Base-by-base conservation (phyloP, 352 stramenopile genomes). In the Phytophthora nicotianae region DNA sequence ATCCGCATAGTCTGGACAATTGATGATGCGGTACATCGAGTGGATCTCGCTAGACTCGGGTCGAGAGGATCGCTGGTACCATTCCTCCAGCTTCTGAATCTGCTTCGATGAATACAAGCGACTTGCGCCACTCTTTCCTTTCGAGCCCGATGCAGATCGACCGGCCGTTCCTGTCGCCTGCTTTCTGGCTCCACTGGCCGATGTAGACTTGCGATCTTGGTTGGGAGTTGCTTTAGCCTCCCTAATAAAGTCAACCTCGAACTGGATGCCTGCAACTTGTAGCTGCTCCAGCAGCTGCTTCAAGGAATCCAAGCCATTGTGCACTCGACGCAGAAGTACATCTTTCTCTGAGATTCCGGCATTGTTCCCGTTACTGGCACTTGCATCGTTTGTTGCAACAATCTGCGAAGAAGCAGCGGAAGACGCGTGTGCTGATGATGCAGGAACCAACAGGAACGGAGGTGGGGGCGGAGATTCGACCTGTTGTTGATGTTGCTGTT, bases 1-100 rank as follows among this genome's bases (percentile, higher is more conserved):
- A 60, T 95, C 84, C 23, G 84, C 84, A 64, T 89, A 95, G 27
- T 92, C 82, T 23, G 77, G 74, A 41, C 84, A 88, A 63, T 95
- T 95, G 53, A 95, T 93, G 43, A 95, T 93, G 43, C 84, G 83
- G 63, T 93, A 95, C 86, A 95, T 95, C n/a, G 83, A 82, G 56
- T 95, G 86, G 67, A 95, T 95, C 69, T 95, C 86, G 40, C 77
- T 89, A 4, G 83, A 83, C 55, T 93, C 86, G 11, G 86, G 86
- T 2, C 86, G 82, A 20, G 82, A 92, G 8, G 82, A 92, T 32
- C 89, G 86, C 63, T 90, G 81, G 50, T 95, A 95, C 86, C 86
- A 95, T 60, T 93, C 86, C 45, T 95, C 86, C n/a, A 95, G 70
- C 50, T 95, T 95, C 47, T 90, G 77, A 60, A 95, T 95, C 59